Conservation (phyloP, 1,284 basidiomycete genomes). For the Gymnopus androsaceus region DNA sequence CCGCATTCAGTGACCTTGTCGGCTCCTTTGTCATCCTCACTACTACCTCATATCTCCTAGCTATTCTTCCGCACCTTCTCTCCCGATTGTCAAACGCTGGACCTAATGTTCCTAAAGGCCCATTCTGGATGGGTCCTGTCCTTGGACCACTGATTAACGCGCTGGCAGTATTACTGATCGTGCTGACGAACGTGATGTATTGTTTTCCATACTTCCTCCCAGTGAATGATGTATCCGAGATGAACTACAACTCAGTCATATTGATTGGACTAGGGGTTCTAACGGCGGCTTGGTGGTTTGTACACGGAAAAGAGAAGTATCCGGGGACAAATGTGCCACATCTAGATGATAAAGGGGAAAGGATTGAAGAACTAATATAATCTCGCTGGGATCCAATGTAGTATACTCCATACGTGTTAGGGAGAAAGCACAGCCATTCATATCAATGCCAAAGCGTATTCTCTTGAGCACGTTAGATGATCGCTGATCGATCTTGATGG, state of each 20-base stretch:
- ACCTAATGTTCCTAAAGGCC: not conserved
- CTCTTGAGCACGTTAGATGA: not conserved
- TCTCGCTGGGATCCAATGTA: not conserved
- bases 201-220: conserved; percentile 10
- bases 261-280: not conserved
- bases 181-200: conserved; percentile 1
- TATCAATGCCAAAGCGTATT: not conserved
- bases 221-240: not conserved
- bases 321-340: not conserved
- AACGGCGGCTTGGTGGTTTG: conserved; percentile 5
- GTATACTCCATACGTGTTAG: not conserved
- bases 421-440: not conserved
- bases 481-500: not conserved
- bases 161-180: not conserved
- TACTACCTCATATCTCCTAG: conserved; percentile 8
- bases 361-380: not conserved
- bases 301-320: conserved; percentile 2
- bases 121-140: conserved; percentile 6
- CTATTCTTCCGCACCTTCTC: conserved; percentile 2
- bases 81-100: not conserved
- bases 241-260: conserved; percentile 5
- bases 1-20: conserved; percentile 5
- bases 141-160: conserved; percentile 1
- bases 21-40: conserved; percentile 6
- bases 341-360: not conserved